Conservation (phyloP, 176 grass and related monocot species). For the Leersia perrieri region DNA sequence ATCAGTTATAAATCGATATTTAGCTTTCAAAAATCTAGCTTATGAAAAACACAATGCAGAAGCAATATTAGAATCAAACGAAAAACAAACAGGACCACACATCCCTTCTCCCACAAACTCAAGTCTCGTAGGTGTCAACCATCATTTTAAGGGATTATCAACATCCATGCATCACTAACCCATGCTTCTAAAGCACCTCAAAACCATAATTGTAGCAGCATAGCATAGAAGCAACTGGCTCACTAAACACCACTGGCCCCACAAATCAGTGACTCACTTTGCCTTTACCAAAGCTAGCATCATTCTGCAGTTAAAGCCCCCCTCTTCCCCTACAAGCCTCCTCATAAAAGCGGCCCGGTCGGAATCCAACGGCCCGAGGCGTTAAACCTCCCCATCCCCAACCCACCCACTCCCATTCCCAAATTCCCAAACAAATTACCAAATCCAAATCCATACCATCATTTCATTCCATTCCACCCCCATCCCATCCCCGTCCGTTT, state of each 20-base stretch:
- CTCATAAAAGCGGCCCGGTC: slow-evolving; percentile 12
- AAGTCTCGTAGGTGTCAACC: too few species aligned
- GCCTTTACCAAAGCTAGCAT: slow-evolving; percentile 15
- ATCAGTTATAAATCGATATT: too few species aligned
- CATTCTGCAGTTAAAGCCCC: not conserved
- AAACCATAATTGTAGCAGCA: not conserved
- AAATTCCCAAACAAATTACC: not conserved
- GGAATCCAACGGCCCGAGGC: not conserved
- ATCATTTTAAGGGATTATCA: not conserved
- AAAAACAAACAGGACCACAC: too few species aligned
- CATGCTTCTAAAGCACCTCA: not conserved
- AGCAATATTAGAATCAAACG: too few species aligned
- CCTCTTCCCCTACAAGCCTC: not conserved
- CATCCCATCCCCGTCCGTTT: not conserved
- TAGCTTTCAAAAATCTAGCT: too few species aligned
- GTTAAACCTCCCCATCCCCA: slow-evolving; percentile 40
- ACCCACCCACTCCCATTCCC: slow-evolving; percentile 9
- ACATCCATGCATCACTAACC: not conserved
- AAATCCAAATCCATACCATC: not conserved
- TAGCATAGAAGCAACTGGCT: not conserved
- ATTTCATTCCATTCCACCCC: not conserved
- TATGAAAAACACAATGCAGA: too few species aligned
- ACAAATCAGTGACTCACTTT: not conserved
- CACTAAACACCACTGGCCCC: not conserved
- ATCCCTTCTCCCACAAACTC: too few species aligned